Base-by-base conservation (phyloP, 2,329 filamentous ascomycete genomes). In the Fusarium torulosum region DNA sequence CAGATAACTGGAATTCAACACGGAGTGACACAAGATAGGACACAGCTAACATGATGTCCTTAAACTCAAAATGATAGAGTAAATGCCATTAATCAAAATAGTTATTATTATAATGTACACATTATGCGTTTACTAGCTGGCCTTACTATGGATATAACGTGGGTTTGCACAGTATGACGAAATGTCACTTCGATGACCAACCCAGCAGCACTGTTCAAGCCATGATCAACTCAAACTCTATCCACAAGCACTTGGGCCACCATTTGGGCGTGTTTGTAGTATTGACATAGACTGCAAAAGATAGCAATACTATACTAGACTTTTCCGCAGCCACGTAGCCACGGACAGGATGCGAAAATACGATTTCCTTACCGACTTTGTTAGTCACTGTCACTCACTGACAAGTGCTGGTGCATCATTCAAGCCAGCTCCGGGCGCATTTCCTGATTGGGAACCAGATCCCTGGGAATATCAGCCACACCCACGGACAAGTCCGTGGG, bases 401-500 rank as follows among this genome's bases (percentile, higher is more conserved):
- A 63, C 60, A 56, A 58, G 35, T 41, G 25, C 27, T 42, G 21
- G 23, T 37, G 37, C 17, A 27, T 31, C 40, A 27, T 17, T 25
- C 57, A 53, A 49, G 23, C 37, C 33, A 50, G 25, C 27, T 35
- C 35, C 66, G 38, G 61, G n/a, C 8, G 29, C 52, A 66, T 49
- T 69, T 35, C 66, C 66, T 23, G 25, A 69, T 54, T 27, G 15
- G 53, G 66, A 25, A 13, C 31, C 14, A 40, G 38, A 41, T 42
- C 47, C 55, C 49, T 54, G 54, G 19, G 17, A 10, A 37, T 23
- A 43, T 61, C 47, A 68, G 65, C 66, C 60, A 68, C 60, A 49
- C n/a, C 29, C 19, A 37, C 66, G 66, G 66, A 56, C 61, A 46
- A 53, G 52, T 49, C 66, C 54, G 44, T 50, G 31, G 31, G 37